Evolutionary conservation across 2,329 filamentous ascomycete genomes (phyloP).

Genomic region (Colletotrichum kahawae): DNA sequence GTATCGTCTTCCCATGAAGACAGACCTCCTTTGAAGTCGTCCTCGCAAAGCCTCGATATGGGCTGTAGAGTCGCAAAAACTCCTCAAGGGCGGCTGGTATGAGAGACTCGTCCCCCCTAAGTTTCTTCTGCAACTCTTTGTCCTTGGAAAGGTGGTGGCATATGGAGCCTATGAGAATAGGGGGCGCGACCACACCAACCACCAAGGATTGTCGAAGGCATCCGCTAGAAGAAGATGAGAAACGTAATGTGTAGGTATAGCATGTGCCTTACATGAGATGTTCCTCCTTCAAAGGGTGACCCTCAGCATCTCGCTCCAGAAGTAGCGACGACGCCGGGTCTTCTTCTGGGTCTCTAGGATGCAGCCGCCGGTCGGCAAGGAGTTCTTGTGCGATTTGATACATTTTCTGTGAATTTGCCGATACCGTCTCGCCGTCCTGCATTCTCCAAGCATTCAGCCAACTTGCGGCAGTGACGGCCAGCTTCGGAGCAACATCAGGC

Average conservation of each 20-base stretch:
- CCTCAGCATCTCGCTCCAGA: slow-evolving; percentile 17
- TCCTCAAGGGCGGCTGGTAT: slow-evolving; percentile 26
- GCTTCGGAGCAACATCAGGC: slow-evolving; percentile 20
- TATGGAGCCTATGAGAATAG: slow-evolving; percentile 24
- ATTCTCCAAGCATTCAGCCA: slow-evolving; percentile 26
- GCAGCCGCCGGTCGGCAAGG: slow-evolving; percentile 20
- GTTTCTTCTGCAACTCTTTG: slow-evolving; percentile 16
- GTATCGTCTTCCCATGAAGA: slow-evolving; percentile 19
- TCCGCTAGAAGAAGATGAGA: slow-evolving; percentile 4
- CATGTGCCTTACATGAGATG: slow-evolving; percentile 12
- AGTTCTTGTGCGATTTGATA: slow-evolving; percentile 24
- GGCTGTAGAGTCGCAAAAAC: slow-evolving; percentile 25
- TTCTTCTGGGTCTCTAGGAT: slow-evolving; percentile 22
- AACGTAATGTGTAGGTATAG: background rate
- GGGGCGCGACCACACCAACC: slow-evolving; percentile 25
- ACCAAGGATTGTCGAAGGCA: slow-evolving; percentile 25
- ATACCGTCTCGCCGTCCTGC: slow-evolving; percentile 23
- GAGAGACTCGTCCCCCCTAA: slow-evolving; percentile 20
- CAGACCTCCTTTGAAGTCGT: slow-evolving; percentile 17
- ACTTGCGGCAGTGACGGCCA: slow-evolving; percentile 18
- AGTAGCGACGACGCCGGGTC: slow-evolving; percentile 25
- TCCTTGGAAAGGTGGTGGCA: slow-evolving; percentile 24
- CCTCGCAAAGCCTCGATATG: slow-evolving; percentile 24
- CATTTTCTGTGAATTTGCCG: slow-evolving; percentile 19
- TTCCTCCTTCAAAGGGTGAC: slow-evolving; percentile 21